Conservation (phyloP, 1,139 yeast species). For the Kurtzmaniella quercitrusa region DNA sequence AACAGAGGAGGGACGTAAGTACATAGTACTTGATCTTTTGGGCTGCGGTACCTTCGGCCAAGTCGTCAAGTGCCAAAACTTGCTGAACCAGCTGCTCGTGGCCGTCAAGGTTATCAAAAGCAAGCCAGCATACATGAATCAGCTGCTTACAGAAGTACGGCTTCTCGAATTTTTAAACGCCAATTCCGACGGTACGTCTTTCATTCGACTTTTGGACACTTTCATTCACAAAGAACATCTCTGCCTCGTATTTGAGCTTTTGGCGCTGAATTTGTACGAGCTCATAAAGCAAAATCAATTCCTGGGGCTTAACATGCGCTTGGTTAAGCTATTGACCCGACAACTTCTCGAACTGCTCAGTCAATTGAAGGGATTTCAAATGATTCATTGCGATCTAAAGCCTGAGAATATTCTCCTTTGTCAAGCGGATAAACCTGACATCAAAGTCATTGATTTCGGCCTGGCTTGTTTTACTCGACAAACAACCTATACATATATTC, state of each 20-base stretch:
- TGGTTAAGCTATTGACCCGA: constrained; percentile 72
- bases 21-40: constrained; percentile 80
- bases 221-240: constrained; percentile 91
- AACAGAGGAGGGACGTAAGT: constrained; percentile 78
- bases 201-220: constrained; percentile 77
- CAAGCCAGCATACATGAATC: constrained; percentile 87
- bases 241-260: constrained; percentile 85
- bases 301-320: constrained; percentile 79
- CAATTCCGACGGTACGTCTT: constrained; percentile 70
- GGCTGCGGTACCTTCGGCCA: constrained; percentile 99
- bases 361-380: constrained; percentile 74
- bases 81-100: constrained; percentile 80
- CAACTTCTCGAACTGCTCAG: constrained; percentile 81
- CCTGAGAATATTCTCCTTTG: constrained; percentile 90
- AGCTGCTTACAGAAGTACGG: constrained; percentile 86
- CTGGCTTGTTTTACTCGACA: constrained; percentile 92
- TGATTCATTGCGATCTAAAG: constrained; percentile 94
- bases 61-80: constrained; percentile 94
- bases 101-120: constrained; percentile 96
- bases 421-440: constrained; percentile 79
- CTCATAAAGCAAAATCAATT: constrained; percentile 89
- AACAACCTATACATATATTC: constrained; percentile 89
- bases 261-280: constrained; percentile 87
- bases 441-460: constrained; percentile 95
- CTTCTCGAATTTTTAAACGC: constrained; percentile 77